Evolutionary conservation across 176 grass and related monocot species (phyloP).

Genomic region (Eremochloa ophiuroides): DNA sequence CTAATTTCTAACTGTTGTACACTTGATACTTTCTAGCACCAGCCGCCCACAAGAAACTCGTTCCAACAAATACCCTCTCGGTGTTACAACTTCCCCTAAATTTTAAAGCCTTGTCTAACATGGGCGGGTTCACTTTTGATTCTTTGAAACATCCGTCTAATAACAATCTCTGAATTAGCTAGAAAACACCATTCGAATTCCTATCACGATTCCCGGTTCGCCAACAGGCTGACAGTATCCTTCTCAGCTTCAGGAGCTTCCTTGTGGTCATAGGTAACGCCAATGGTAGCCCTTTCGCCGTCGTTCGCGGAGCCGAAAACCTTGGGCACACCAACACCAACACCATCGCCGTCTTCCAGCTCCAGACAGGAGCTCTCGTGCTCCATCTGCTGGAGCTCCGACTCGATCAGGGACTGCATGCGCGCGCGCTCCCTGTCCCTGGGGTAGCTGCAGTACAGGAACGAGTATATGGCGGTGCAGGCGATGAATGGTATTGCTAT

Average conservation of each 20-base stretch:
- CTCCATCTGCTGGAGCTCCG: too few relatives aligned
- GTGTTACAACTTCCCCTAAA: not conserved
- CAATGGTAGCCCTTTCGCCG: slow-evolving; percentile 33
- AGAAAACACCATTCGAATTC: not conserved
- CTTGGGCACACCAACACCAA: not conserved
- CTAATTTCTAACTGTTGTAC: not conserved
- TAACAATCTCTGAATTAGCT: not conserved
- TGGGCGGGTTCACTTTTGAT: not conserved
- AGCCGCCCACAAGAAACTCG: not conserved
- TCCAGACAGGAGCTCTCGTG: too few relatives aligned
- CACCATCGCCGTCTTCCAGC: too few relatives aligned
- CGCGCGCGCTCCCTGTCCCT: slow-evolving; percentile 74
- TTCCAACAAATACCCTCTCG: not conserved
- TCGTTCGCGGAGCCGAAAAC: not conserved
- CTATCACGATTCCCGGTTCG: slow-evolving; percentile 14
- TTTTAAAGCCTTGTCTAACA: not conserved
- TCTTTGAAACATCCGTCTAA: not conserved
- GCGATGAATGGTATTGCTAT: slow-evolving; percentile 59
- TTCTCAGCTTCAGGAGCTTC: slow-evolving; percentile 34
- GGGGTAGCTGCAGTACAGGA: slow-evolving; percentile 80
- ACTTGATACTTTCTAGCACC: not conserved
- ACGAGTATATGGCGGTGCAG: slow-evolving; percentile 76
- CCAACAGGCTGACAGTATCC: slow-evolving; percentile 45
- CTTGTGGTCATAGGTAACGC: not conserved
- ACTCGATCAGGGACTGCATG: too few relatives aligned